These are phyloP conservation scores for Stachybotrys elegans DNA, from an alignment of 2,329 filamentous ascomycete species.

Conservation along the genomic window DNA sequence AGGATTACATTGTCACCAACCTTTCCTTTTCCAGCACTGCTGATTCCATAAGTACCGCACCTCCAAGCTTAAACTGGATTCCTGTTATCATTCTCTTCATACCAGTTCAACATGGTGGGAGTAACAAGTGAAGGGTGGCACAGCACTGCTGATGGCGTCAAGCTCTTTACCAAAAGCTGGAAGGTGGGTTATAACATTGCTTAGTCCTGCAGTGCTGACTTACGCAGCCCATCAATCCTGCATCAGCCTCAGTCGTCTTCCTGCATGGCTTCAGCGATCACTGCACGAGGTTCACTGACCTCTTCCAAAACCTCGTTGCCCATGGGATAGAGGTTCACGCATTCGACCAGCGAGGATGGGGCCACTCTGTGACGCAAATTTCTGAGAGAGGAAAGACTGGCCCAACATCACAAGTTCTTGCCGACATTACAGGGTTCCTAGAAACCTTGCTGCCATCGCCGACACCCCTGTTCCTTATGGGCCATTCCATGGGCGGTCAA, in stretches of 20 bases:
- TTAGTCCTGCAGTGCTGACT: background rate
- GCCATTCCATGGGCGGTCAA: background rate
- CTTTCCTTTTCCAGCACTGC: too few species aligned
- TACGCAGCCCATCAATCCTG: background rate
- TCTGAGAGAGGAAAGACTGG: background rate
- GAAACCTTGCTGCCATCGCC: background rate
- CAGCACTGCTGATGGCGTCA: background rate
- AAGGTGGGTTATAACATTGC: background rate
- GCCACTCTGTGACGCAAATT: background rate
- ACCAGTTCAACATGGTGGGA: background rate
- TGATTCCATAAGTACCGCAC: too few species aligned
- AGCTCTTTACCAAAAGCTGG: slow-evolving; percentile 1
- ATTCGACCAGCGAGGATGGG: slow-evolving; percentile 1
- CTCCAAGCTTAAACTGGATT: too few species aligned
- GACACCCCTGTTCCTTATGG: background rate
- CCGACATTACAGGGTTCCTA: background rate
- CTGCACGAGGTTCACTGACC: slow-evolving; percentile 1
- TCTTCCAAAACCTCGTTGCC: background rate
- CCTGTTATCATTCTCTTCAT: too few species aligned
- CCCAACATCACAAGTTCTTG: background rate
- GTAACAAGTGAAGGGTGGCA: background rate
- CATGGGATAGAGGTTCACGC: background rate
- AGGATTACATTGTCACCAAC: too few species aligned
- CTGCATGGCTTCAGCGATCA: background rate
- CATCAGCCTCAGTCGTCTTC: background rate